Evolutionary conservation across 495 filamentous ascomycete species (phyloP), one percentile per base, ranked within the genome.

Genomic region (Bryoglossum gracile): DNA sequence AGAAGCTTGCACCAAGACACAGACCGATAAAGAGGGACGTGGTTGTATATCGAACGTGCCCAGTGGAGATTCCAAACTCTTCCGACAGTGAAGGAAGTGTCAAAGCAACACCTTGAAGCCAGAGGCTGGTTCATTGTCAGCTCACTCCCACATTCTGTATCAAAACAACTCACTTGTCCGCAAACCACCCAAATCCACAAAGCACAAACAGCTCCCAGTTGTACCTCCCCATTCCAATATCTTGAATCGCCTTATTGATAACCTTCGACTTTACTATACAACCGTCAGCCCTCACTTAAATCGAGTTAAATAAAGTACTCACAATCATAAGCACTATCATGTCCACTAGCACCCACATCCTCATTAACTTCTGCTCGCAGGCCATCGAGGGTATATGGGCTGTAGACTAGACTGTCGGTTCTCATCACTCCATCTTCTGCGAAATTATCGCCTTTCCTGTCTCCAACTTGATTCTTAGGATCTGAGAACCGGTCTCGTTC

Each of bases 191-290:
- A 65, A 87, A 91, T 0, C 88, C 88, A 52, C 84, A 88, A 0
- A 94, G 73, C 39, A 80, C 71, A 63, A 94, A 92, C 10, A 92
- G 65, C 56, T 86, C 74, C 86, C 84, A 91, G 58, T 94, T 86
- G 56, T 92, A 94, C 26, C 73, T 72, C 34, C 88, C 88, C 82
- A 91, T 92, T 5, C 87, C 87, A 54, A 92, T 90, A 62, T 91
- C 87, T 49, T 86, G 83, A 44, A 88, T 81, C 2, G 84, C 83
- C 44, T 78, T 76, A 62, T 87, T 90, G 48, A 89, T 76, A 42
- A 82, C 69, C 46, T 78, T 75, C 0, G 68, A 71, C 59, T 75
- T 77, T 54, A 77, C 72, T 77, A 39, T 36, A 17, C 32, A 25
- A 16, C 8, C 17, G 42, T 68, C 28, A 67, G 63, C 48, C 56